Evolutionary conservation across 371 early-diverging fungal species (phyloP), one percentile per base, ranked within the genome.

Genomic region (Nosema muscidifuracis): DNA sequence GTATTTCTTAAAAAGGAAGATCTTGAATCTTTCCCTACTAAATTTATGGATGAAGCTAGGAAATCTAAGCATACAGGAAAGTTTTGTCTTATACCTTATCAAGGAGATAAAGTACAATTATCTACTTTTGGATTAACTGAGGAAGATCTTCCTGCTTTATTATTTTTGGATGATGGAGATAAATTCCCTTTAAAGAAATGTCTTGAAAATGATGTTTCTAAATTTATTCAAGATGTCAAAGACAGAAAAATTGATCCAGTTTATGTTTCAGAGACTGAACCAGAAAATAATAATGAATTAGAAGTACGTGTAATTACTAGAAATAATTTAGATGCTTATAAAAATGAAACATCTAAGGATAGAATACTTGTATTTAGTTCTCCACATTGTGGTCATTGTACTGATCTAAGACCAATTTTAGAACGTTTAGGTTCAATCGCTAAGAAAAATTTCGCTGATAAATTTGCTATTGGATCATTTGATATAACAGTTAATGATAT

Each of bases 401-500:
- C 44, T 20, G 9, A 62, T 15, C 50, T 80, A 10, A 71, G 70
- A 65, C 80, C 80, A 16, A 33, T 65, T 10, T 6, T 80, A 1
- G 70, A 74, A 33, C 42, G 43, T 26, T 9, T 79, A 9, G 75
- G 58, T 2, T 33, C 70, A 36, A 40, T 68, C 53, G 33, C 24
- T 47, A 57, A 60, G n/a, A 44, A 18, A 13, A 16, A 58, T 58
- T 26, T 33, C 1, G 40, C 47, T 44, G 69, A 71, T 2, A 69
- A 73, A 53, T 30, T 80, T 9, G 13, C 51, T 9, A 28, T 80
- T 20, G 76, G 67, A 16, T 36, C 50, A n/a, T 66, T 43, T 57
- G 74, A 80, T 47, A 60, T 71, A 36, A 61, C 38, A 10, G 56
- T 58, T 3, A 80, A 80, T 56, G 80, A 80, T 40, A 55, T 67